Percentiles rank a stretch among this genome's conserved stretches.
phyloP scores from a whole-genome alignment of 495 filamentous ascomycete species.

The Parathielavia appendiculata region DNA sequence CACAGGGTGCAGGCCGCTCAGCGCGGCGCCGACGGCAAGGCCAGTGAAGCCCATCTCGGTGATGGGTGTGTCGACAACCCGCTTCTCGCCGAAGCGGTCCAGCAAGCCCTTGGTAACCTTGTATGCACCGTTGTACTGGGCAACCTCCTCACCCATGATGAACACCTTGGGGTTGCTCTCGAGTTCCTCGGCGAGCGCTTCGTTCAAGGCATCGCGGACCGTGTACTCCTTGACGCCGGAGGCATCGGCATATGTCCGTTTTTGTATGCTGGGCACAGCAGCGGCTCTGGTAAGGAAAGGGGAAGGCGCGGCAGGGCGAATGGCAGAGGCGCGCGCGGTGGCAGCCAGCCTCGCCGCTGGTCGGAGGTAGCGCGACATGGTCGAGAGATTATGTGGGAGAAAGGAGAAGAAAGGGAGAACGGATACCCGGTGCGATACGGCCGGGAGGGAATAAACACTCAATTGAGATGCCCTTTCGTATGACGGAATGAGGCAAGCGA shows the following conservation, averaged over 20 bases:
- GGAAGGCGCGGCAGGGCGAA: constrained; percentile 43
- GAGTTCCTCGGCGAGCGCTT: constrained; percentile 95
- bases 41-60: constrained; percentile 93
- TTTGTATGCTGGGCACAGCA: constrained; percentile 39
- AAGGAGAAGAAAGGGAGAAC: constrained; percentile 23
- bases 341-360: constrained; percentile 72
- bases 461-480: constrained; percentile 13
- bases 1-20: constrained; percentile 89
- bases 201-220: constrained; percentile 93
- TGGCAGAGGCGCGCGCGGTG: constrained; percentile 51
- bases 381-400: constrained; percentile 14
- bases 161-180: constrained; percentile 92
- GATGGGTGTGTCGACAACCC: constrained; percentile 97
- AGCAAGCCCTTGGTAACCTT: constrained; percentile 97
- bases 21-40: constrained; percentile 87
- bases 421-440: neutral
- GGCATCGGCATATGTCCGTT: constrained; percentile 49
- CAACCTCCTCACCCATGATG: constrained; percentile 94
- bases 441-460: constrained; percentile 7
- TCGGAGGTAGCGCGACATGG: constrained; percentile 71
- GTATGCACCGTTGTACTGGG: constrained; percentile 99
- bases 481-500: constrained; percentile 10
- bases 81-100: constrained; percentile 94
- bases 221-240: constrained; percentile 84
- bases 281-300: constrained; percentile 46